Evolutionary conservation across 345 rosid species (phyloP).

Genomic region (Rhodamnia argentea): DNA sequence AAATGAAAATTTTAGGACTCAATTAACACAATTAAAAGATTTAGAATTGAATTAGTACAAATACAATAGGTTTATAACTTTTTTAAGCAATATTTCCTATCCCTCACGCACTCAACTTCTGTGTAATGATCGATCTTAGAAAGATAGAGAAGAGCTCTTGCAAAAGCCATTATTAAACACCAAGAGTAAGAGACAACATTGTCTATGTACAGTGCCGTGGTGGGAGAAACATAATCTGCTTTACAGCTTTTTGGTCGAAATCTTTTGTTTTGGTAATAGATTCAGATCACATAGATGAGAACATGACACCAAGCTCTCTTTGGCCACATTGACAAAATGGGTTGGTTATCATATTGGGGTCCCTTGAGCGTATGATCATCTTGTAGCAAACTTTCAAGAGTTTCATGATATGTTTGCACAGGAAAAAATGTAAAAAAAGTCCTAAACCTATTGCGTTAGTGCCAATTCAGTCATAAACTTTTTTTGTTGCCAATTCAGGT

Average conservation of each 20-base stretch:
- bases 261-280: neutral
- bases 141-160: neutral
- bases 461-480: no score
- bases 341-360: neutral
- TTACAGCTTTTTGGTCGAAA: neutral
- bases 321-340: neutral
- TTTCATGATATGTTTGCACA: neutral
- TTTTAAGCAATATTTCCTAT: neutral
- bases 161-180: neutral
- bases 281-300: neutral
- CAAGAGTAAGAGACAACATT: neutral
- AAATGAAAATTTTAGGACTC: no score
- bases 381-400: neutral
- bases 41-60: no score
- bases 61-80: no score
- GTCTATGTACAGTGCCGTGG: neutral
- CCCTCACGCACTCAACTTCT: neutral
- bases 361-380: neutral
- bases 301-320: neutral
- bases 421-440: no score
- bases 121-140: neutral
- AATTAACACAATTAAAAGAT: no score
- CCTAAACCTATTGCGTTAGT: no score
- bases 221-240: neutral
- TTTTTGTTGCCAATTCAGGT: no score